Conservation (phyloP, 495 filamentous ascomycete species). For the Acidomyces sp. region DNA sequence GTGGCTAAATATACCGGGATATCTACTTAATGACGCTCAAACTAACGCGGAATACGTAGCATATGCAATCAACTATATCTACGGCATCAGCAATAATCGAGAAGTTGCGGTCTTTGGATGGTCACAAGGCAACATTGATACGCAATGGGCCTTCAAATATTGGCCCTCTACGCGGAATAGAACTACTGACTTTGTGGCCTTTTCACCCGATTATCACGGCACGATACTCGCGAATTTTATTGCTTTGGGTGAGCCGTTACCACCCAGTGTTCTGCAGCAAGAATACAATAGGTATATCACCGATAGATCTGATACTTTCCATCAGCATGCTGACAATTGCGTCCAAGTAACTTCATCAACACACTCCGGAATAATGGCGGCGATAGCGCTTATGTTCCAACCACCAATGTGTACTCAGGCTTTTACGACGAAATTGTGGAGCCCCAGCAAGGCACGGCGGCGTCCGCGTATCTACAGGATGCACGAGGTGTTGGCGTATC, state of each 20-base stretch:
- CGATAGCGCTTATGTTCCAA: constrained; percentile 39
- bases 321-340: too few relatives aligned
- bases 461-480: constrained; percentile 33
- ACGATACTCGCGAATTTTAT: constrained; percentile 26
- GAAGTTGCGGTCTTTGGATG: constrained; percentile 35
- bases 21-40: constrained; percentile 32
- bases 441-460: constrained; percentile 32
- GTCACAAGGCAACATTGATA: constrained; percentile 37
- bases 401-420: constrained; percentile 35
- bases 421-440: constrained; percentile 36
- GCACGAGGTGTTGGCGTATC: constrained; percentile 30
- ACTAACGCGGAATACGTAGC: constrained; percentile 31
- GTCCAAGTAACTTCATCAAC: constrained; percentile 30
- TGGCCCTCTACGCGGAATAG: constrained; percentile 34
- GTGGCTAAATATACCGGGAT: constrained; percentile 38
- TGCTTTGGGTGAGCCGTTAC: constrained; percentile 19
- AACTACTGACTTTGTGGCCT: constrained; percentile 32
- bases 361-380: constrained; percentile 30
- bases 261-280: constrained; percentile 34
- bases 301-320: too few relatives aligned
- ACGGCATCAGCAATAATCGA: constrained; percentile 22
- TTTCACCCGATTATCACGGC: constrained; percentile 38
- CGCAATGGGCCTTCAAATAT: constrained; percentile 42
- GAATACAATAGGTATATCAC: constrained; percentile 25
- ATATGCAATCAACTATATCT: constrained; percentile 36